Conservation (phyloP, 176 grass and related monocot genomes). For the Ananas comosus region DNA sequence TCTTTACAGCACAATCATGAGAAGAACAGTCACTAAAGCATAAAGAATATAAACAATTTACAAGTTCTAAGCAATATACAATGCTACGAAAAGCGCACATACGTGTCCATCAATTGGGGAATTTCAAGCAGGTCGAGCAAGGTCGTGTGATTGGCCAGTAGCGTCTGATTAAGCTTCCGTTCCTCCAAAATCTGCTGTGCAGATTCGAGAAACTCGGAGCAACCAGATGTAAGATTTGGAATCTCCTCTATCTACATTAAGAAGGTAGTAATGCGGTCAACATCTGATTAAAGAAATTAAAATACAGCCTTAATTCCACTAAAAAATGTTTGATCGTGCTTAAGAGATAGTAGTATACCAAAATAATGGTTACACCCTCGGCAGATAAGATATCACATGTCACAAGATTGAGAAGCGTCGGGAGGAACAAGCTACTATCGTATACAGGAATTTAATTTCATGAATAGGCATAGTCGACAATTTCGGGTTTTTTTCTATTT, state of each 20-base stretch:
- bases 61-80: conserved; percentile 5
- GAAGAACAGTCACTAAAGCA: background rate
- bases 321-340: background rate
- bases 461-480: too few relatives aligned
- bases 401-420: too few relatives aligned
- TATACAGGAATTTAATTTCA: too few relatives aligned
- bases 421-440: too few relatives aligned
- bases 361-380: too few relatives aligned
- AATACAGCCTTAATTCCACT: background rate
- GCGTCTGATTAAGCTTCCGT: conserved; percentile 93
- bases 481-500: too few relatives aligned
- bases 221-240: conserved; percentile 96
- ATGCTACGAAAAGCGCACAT: conserved; percentile 17
- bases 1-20: background rate
- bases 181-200: conserved; percentile 97
- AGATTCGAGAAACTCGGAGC: conserved; percentile 88
- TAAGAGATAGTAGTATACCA: background rate
- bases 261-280: conserved; percentile 12
- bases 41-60: background rate
- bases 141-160: conserved; percentile 87
- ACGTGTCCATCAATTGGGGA: conserved; percentile 98
- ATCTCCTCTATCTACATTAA: conserved; percentile 87
- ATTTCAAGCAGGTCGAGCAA: conserved; percentile 97
- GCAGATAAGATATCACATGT: too few relatives aligned
- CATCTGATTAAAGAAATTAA: conserved; percentile 12